Percentiles rank a stretch among this genome's conserved stretches.
phyloP scores from a whole-genome alignment of 2,329 filamentous ascomycete species.

The Periconia sp. region DNA sequence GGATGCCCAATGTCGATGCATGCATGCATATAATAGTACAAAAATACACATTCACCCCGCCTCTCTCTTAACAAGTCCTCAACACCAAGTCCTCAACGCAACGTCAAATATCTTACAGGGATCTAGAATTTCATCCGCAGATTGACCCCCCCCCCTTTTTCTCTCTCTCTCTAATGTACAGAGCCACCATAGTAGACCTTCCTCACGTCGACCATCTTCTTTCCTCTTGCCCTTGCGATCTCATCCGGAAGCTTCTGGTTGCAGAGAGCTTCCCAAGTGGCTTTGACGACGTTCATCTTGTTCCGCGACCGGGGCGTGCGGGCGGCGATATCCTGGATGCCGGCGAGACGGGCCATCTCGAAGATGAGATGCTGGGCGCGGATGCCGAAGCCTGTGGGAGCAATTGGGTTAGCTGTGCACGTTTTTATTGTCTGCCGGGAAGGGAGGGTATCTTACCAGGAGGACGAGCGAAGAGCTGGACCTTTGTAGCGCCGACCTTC shows the following conservation, averaged over 20 bases:
- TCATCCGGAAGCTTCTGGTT: constrained; percentile 86
- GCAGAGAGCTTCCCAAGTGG: constrained; percentile 77
- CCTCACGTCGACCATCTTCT: constrained; percentile 93
- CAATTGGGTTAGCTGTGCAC: not conserved
- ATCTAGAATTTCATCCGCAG: not conserved
- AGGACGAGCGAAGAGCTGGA: constrained; percentile 78
- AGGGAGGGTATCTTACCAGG: constrained; percentile 66
- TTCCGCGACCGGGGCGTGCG: constrained; percentile 83
- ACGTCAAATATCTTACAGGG: constrained; percentile 13
- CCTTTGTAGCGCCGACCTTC: constrained; percentile 86
- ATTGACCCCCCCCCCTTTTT: not conserved
- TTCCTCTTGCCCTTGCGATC: constrained; percentile 83
- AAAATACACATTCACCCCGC: not conserved
- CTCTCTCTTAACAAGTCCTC: too few species aligned
- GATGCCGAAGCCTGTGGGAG: constrained; percentile 78
- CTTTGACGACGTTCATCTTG: constrained; percentile 98
- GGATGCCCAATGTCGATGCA: constrained; percentile 8
- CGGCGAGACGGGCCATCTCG: constrained; percentile 85
- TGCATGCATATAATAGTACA: not conserved
- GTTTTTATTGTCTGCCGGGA: not conserved
- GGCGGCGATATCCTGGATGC: constrained; percentile 84
- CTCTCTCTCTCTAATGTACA: constrained; percentile 26
- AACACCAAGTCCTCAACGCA: constrained; percentile 1
- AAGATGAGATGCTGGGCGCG: constrained; percentile 90
- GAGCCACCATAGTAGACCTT: constrained; percentile 94